Percentiles rank a stretch among this genome's conserved stretches.
Evolutionary conservation across 2,329 filamentous ascomycete species (phyloP).

Genomic region (Ophiostoma montium): DNA sequence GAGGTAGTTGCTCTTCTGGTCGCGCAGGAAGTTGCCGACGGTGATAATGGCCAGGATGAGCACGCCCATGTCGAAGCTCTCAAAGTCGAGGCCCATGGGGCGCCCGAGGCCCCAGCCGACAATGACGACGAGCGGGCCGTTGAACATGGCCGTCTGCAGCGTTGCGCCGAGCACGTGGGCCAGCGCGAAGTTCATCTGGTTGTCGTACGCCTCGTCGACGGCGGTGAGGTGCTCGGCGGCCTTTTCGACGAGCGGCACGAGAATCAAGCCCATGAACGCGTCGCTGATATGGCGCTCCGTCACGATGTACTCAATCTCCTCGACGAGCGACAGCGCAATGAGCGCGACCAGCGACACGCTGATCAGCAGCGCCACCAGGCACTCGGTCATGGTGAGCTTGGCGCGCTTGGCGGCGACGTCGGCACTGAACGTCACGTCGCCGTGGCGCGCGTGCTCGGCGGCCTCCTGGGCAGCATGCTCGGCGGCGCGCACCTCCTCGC

Average conservation of each 20-base stretch:
- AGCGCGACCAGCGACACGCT: conserved; percentile 57
- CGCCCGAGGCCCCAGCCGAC: conserved; percentile 66
- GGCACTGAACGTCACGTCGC: conserved; percentile 28
- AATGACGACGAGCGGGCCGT: conserved; percentile 68
- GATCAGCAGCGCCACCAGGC: conserved; percentile 47
- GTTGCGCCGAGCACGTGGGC: conserved; percentile 77
- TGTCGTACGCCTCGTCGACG: conserved; percentile 66
- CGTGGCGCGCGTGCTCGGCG: neutral
- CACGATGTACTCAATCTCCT: conserved; percentile 51
- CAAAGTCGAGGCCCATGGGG: conserved; percentile 68
- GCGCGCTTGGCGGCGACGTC: conserved; percentile 25
- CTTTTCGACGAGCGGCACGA: conserved; percentile 74
- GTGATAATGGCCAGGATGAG: conserved; percentile 74
- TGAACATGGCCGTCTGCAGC: conserved; percentile 80
- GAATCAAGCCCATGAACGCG: conserved; percentile 53
- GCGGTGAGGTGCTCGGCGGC: conserved; percentile 74
- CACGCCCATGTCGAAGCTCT: conserved; percentile 72
- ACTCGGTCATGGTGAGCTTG: conserved; percentile 65
- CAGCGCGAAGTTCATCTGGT: conserved; percentile 73
- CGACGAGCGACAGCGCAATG: conserved; percentile 59
- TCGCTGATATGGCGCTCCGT: conserved; percentile 31
- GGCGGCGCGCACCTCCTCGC: conserved; percentile 52
- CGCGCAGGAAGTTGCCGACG: conserved; percentile 74
- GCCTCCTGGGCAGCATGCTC: neutral
- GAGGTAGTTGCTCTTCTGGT: conserved; percentile 82